phyloP scores from a whole-genome alignment of 2,329 filamentous ascomycete species.

The Scortechinia acanthostroma region DNA sequence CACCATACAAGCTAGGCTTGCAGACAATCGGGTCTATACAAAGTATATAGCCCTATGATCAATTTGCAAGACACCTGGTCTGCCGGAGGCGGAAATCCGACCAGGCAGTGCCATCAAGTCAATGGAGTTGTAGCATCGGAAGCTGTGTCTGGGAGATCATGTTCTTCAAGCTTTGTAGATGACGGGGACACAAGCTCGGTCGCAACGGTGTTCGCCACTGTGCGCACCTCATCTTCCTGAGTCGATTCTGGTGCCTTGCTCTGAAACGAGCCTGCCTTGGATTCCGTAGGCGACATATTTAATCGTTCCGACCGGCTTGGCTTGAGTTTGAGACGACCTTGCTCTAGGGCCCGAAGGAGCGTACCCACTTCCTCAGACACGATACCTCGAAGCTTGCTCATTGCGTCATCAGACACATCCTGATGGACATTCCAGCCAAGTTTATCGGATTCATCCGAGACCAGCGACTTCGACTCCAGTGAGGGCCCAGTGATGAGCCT shows the following conservation, averaged over 20 bases:
- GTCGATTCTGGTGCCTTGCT: constrained; percentile 3
- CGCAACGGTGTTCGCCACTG: constrained; percentile 7
- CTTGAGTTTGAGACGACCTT: constrained; percentile 20
- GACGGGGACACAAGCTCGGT: constrained; percentile 6
- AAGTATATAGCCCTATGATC: too few relatives aligned
- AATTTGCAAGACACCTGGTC: too few relatives aligned
- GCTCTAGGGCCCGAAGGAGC: constrained; percentile 22
- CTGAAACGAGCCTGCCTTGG: constrained; percentile 10
- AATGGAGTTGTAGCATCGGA: too few relatives aligned
- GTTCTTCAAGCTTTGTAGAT: neutral
- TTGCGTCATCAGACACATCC: constrained; percentile 23
- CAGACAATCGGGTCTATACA: too few relatives aligned
- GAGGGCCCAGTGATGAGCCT: constrained; percentile 19
- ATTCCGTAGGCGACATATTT: constrained; percentile 20
- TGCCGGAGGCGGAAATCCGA: too few relatives aligned
- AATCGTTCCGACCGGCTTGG: constrained; percentile 18
- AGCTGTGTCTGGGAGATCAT: constrained; percentile 4
- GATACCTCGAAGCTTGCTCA: constrained; percentile 23
- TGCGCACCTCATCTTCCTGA: constrained; percentile 6
- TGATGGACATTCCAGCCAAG: constrained; percentile 21
- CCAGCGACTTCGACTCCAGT: constrained; percentile 18
- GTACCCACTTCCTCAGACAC: constrained; percentile 21
- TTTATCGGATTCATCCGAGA: constrained; percentile 19
- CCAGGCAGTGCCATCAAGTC: too few relatives aligned
- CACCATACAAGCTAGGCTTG: too few relatives aligned